Evolutionary conservation across 2,329 filamentous ascomycete species (phyloP), one percentile per base, ranked within the genome.

Genomic region (Ampelomyces quisqualis): DNA sequence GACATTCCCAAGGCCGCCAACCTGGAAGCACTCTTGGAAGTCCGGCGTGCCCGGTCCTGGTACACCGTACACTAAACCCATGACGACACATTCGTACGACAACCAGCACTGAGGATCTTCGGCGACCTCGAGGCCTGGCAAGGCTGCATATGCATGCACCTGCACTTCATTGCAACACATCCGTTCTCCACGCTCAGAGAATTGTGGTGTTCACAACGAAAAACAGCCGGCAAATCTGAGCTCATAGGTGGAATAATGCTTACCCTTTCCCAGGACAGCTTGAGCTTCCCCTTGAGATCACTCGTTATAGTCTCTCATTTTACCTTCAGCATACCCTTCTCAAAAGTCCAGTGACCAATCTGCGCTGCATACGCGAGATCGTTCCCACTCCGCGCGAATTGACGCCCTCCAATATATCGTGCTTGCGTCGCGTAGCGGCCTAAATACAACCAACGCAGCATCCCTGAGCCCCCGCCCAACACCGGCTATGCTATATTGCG

Each of bases 321-420:
- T 44, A 47, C 44, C 37, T 24, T 35, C 37, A 34, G 33, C 34
- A 15, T 34, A n/a, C 31, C 37, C 36, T 28, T 35, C 41, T 33
- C 40, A 34, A 44, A 39, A 38, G 23, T 24, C 9, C 22, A 24
- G 15, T 31, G 20, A 17, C 40, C 35, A 43, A 43, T 39, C 26
- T 35, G 31, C 40, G 28, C 13, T 20, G 31, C 40, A 43, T 38
- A 43, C 40, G 30, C 35, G 35, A 38, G 26, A 31, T 30, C 40
- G 40, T 38, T 43, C 35, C 21, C 27, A 29, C 35, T 35, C 40
- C 40, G 39, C 40, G 35, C 40, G 27, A 38, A 30, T 35, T 43
- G 40, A 43, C 40, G 40, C 39, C 35, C 40, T 27, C 29, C 21
- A 35, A 32, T 43, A 38, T 38, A 34, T 29, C 19, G 20, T 43